A percentile compares a stretch with the other conserved stretches of the same genome.
Conservation (phyloP, 2,329 filamentous ascomycete genomes). For the Hypoxylon sp. region DNA sequence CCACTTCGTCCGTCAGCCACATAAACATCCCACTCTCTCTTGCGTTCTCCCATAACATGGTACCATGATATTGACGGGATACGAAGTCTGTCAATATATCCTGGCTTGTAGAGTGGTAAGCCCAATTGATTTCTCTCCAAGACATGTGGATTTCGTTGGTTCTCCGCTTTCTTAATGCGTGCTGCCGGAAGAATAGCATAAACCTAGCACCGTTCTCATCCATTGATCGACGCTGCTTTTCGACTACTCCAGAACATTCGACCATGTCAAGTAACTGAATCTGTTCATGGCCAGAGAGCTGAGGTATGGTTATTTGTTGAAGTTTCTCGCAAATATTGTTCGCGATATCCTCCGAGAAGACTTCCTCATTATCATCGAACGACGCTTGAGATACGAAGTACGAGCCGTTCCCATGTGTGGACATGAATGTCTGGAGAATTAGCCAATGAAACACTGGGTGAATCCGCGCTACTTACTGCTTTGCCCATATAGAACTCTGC, state of each 20-base stretch:
- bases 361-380: constrained; percentile 68
- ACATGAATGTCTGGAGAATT: constrained; percentile 39
- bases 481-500: constrained; percentile 67
- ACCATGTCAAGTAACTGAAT: constrained; percentile 87
- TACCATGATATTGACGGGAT: constrained; percentile 81
- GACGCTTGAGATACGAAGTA: constrained; percentile 56
- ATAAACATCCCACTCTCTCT: constrained; percentile 91
- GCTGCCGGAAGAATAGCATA: constrained; percentile 87
- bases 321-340: constrained; percentile 80
- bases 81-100: constrained; percentile 91
- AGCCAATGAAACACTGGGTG: constrained; percentile 10
- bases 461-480: constrained; percentile 48
- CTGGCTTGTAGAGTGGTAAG: constrained; percentile 86
- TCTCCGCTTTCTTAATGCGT: constrained; percentile 76
- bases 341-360: constrained; percentile 79
- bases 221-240: constrained; percentile 88
- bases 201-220: constrained; percentile 91
- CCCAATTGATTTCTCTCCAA: constrained; percentile 87
- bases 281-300: constrained; percentile 87
- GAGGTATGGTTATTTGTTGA: constrained; percentile 79
- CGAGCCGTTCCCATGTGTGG: constrained; percentile 47
- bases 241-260: constrained; percentile 85
- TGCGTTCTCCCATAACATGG: constrained; percentile 86
- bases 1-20: constrained; percentile 85
- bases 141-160: constrained; percentile 75